Base-by-base conservation (phyloP, 305 asterid species). In the Striga hermonthica region DNA sequence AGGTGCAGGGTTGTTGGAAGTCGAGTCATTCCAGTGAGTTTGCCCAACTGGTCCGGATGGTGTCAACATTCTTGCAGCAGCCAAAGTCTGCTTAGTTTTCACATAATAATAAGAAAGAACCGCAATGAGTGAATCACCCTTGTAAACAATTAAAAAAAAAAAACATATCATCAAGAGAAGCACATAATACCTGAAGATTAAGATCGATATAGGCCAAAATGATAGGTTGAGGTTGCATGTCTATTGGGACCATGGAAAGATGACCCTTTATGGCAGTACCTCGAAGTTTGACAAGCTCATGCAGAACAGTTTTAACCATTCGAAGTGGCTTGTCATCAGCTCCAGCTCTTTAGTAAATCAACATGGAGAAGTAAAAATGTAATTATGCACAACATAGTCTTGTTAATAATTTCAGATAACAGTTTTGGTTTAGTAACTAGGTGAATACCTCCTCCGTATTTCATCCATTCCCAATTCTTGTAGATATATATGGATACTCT, bases 191-290 rank as follows among this genome's bases (percentile, higher is more conserved):
- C 97, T 95, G 99, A 71, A 95, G 96, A 80, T 95, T 95, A 66
- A 95, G 98, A 78, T 95, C 99, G 15, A 95, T 95, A 75, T 95
- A 91, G 66, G 99, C 99, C 73, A 95, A 97, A 78, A 95, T 91
- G 65, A 95, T 95, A 36, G 99, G 98, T 59, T 85, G 95, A 1
- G 98, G 99, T 77, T 89, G 97, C 91, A 84, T 87, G 80, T 95
- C 99, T 74, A 95, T 91, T 7, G 99, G 98, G 71, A 91, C 98
- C 96, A 89, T 80, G 54, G 99, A 95, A 58, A 95, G 93, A 78
- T 95, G 99, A 16, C 97, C 99, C 80, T 95, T 95, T 67, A 95
- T 95, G 69, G 98, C 97, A 76, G 98, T 95, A 74, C 98, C 98
- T 31, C 95, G 97, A 79, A 95, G 95, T 84, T 95, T 95, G 65